These are phyloP conservation scores for Pichia ethanolica DNA, from an alignment of 805 yeast species.

Conservation along the genomic window DNA sequence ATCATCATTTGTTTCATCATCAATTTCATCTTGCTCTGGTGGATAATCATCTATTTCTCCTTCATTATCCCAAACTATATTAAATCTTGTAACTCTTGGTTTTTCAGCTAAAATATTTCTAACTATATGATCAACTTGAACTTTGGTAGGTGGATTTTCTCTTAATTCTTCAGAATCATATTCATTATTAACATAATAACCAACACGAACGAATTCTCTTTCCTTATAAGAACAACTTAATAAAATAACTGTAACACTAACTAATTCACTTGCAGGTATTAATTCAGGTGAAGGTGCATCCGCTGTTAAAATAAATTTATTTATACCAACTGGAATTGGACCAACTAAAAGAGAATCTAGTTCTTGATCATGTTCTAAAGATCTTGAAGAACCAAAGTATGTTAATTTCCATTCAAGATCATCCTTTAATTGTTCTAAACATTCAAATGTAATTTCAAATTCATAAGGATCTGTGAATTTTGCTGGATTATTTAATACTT, in stretches of 20 bases:
- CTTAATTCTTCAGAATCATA: constrained; percentile 89
- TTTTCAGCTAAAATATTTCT: constrained; percentile 93
- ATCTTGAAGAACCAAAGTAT: constrained; percentile 92
- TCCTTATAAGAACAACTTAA: constrained; percentile 90
- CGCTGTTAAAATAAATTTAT: constrained; percentile 85
- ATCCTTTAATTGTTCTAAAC: constrained; percentile 83
- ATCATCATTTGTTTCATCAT: constrained; percentile 51
- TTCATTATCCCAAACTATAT: constrained; percentile 89
- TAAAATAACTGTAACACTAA: constrained; percentile 88
- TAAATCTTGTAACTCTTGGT: constrained; percentile 94
- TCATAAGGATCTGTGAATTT: constrained; percentile 89
- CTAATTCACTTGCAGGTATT: constrained; percentile 93
- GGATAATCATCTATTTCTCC: constrained; percentile 59
- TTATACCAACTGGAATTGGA: constrained; percentile 96
- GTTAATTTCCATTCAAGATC: constrained; percentile 97
- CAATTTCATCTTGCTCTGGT: constrained; percentile 68
- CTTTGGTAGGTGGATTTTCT: constrained; percentile 89
- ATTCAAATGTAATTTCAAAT: constrained; percentile 95
- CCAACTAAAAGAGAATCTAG: constrained; percentile 95
- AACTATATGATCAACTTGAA: constrained; percentile 88
- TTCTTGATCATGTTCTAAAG: constrained; percentile 94
- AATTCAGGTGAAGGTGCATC: constrained; percentile 96
- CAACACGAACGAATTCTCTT: constrained; percentile 92
- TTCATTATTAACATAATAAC: constrained; percentile 96
- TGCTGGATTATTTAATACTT: constrained; percentile 92